Base-by-base conservation (phyloP, 2,329 filamentous ascomycete species). In the Xylariomycetidae sp. region DNA sequence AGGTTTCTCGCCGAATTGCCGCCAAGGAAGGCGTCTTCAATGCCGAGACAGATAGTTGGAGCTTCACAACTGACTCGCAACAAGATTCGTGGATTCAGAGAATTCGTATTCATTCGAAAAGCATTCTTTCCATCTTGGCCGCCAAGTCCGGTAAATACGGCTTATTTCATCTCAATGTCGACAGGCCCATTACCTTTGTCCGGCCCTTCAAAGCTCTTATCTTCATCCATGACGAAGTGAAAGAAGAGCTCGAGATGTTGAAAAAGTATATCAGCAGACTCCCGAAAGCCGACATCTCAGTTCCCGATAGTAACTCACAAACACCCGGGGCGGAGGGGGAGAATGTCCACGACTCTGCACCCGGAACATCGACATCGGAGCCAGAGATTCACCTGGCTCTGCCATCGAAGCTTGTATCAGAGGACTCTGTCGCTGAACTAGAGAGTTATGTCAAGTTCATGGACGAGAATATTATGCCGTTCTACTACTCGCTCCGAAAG, bases 401-500 rank as follows among this genome's bases (percentile, higher is more conserved):
- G 55, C 63, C 35, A 45, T 57, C 19, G 57, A 61, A 17, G 40
- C 43, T 3, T 44, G 61, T 33, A 63, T 63, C n/a, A 56, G 56
- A 64, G 30, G 60, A 56, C 34, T 47, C 54, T 1, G 61, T 63
- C 32, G 61, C 61, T 1, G 47, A 65, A 12, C 44, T 52, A 3
- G 61, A 67, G 36, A 63, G 57, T 53, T 68, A 67, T 25, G 59
- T 68, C 31, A 44, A 64, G 18, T 68, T 68, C 33, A 45, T 67
- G 12, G 63, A 67, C 25, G 47, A 59, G 15, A 58, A 65, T 23
- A 45, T 68, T 16, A 55, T 68, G 48, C 62, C 62, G 3, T 37
- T 63, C 2, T 51, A 60, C 34, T 35, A 40, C 10, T 37, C 42
- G n/a, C 59, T 47, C 30, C 44, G 50, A 3, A 23, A 23, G 8